phyloP scores from a whole-genome alignment of 306 rosid genomes.

The Trifolium repens region DNA sequence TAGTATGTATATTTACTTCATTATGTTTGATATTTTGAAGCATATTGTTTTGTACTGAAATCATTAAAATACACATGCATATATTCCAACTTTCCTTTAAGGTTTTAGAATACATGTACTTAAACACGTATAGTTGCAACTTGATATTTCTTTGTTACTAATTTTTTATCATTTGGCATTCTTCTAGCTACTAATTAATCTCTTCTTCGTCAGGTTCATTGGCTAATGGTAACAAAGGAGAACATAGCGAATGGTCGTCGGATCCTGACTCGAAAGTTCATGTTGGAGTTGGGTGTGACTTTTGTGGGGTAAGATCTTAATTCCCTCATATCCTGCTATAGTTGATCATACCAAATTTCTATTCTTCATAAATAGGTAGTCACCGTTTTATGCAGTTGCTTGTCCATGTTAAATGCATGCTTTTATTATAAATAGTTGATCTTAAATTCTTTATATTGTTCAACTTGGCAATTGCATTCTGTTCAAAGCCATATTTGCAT shows the following conservation, averaged over 20 bases:
- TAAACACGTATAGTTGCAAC: neutral
- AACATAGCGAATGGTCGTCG: constrained; percentile 35
- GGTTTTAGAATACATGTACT: constrained; percentile 8
- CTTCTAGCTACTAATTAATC: constrained; percentile 32
- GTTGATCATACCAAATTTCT: neutral
- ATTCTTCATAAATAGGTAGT: neutral
- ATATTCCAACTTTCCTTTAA: neutral
- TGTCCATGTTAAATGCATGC: neutral
- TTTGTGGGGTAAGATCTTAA: constrained; percentile 77
- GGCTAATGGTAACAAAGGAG: constrained; percentile 37
- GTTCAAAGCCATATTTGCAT: neutral
- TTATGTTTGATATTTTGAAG: constrained; percentile 26
- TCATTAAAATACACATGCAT: constrained; percentile 6
- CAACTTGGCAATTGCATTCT: neutral
- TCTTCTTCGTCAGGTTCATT: constrained; percentile 59
- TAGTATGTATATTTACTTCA: constrained; percentile 48
- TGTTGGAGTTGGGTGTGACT: constrained; percentile 68
- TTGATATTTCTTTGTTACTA: neutral
- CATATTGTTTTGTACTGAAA: neutral
- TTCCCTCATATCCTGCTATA: constrained; percentile 31
- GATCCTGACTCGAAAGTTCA: constrained; percentile 56
- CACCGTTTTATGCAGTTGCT: neutral
- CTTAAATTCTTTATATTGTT: neutral
- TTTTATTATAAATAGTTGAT: too few species aligned
- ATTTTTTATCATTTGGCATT: neutral